Evolutionary conservation across 2,329 filamentous ascomycete genomes (phyloP).

Genomic region (Nakataea oryzae): DNA sequence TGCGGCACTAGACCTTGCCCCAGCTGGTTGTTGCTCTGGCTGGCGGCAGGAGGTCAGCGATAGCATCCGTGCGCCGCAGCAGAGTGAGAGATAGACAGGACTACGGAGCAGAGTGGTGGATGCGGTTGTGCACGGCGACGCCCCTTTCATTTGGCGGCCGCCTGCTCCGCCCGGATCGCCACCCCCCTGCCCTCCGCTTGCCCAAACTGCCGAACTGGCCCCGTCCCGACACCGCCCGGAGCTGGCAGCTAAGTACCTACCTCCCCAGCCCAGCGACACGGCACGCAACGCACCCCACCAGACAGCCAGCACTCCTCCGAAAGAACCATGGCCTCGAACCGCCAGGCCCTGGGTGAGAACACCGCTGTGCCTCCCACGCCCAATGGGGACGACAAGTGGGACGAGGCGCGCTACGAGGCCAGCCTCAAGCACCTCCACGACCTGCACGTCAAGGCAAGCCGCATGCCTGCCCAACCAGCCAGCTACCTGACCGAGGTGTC

Average conservation of each 20-base stretch:
- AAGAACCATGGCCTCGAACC: slow-evolving; percentile 7
- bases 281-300: too few species aligned
- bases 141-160: too few species aligned
- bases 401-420: slow-evolving; percentile 38
- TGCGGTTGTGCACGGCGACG: neutral
- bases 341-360: neutral
- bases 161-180: neutral
- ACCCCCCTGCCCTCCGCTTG: neutral
- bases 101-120: neutral
- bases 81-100: neutral
- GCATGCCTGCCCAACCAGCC: neutral
- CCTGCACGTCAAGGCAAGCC: slow-evolving; percentile 42
- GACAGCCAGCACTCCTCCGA: too few species aligned
- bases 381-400: slow-evolving; percentile 22
- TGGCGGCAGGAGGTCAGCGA: neutral
- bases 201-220: neutral
- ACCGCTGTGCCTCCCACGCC: neutral
- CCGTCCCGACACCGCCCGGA: neutral
- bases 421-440: slow-evolving; percentile 40
- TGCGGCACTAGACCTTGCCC: too few species aligned
- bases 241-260: neutral
- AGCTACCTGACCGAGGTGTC: neutral
- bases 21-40: too few species aligned
- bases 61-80: neutral
- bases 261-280: neutral